Percentiles rank a stretch among this genome's conserved stretches.
Conservation (phyloP, 164 flowering plant species). For the Brasenia schreberi region DNA sequence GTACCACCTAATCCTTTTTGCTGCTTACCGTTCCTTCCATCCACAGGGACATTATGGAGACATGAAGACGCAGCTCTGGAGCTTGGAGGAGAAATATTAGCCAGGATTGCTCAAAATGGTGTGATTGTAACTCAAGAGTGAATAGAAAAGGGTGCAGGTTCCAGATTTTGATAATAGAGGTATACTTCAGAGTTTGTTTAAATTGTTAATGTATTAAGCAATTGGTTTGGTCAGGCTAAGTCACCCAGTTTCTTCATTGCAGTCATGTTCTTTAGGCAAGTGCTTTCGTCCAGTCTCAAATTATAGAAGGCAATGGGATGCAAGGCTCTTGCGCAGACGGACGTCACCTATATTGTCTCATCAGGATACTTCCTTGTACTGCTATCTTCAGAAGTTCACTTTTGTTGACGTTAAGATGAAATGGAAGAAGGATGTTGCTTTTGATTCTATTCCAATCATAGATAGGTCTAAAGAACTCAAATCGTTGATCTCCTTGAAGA, state of each 20-base stretch:
- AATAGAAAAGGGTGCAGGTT: too few relatives aligned
- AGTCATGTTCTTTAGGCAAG: neutral
- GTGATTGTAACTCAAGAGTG: too few relatives aligned
- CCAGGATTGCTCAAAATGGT: too few relatives aligned
- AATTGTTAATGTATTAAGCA: too few relatives aligned
- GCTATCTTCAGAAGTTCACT: constrained; percentile 23
- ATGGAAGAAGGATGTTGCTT: constrained; percentile 63
- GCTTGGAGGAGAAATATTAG: too few relatives aligned
- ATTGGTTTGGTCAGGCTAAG: too few relatives aligned
- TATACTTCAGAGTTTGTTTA: too few relatives aligned
- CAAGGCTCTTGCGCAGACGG: neutral
- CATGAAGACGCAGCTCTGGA: too few relatives aligned
- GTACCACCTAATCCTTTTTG: too few relatives aligned
- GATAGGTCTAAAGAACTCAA: constrained; percentile 40
- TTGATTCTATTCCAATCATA: constrained; percentile 54
- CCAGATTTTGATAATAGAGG: too few relatives aligned
- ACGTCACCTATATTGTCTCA: neutral
- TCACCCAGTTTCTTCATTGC: neutral
- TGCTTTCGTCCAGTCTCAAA: neutral
- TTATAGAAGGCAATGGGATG: neutral
- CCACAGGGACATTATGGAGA: too few relatives aligned
- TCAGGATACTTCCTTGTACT: neutral
- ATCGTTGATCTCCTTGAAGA: constrained; percentile 45
- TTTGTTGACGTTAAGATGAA: constrained; percentile 84
- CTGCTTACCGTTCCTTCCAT: too few relatives aligned